These are phyloP conservation scores for Aspergillus eucalypticola DNA, from an alignment of 2,329 filamentous ascomycete genomes.

Conservation along the genomic window DNA sequence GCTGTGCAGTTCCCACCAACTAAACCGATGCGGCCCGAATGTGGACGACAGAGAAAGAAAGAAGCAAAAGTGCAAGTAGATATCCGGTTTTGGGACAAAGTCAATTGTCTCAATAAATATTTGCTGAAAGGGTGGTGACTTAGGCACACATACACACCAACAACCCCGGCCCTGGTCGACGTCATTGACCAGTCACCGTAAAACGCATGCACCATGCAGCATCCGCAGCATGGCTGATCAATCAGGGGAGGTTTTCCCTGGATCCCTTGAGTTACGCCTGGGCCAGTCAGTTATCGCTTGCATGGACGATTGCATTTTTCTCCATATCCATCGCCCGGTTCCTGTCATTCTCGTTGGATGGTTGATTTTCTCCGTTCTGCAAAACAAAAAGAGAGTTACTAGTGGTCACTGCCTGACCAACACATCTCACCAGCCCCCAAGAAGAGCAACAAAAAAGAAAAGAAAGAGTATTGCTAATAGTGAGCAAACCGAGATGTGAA, in stretches of 20 bases:
- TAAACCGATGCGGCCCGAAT: neutral
- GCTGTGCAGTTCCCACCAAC: neutral
- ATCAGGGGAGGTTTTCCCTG: constrained; percentile 2
- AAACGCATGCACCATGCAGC: neutral
- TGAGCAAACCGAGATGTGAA: neutral
- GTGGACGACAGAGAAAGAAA: neutral
- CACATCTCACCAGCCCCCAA: neutral
- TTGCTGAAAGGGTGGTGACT: neutral
- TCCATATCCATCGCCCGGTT: neutral
- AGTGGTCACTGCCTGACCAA: neutral
- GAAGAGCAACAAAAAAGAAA: neutral
- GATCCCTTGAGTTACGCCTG: neutral
- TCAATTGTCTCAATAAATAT: neutral
- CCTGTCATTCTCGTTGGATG: neutral
- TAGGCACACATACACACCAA: neutral
- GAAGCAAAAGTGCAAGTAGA: neutral
- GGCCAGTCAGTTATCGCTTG: constrained; percentile 1
- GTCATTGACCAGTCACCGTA: constrained; percentile 5
- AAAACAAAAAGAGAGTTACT: neutral
- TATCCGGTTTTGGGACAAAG: constrained; percentile 1
- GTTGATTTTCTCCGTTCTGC: constrained; percentile 9
- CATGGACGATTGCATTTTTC: constrained; percentile 7
- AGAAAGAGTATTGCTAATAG: neutral
- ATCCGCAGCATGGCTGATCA: constrained; percentile 3
- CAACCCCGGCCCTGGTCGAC: neutral